Evolutionary conservation across 2,329 filamentous ascomycete species (phyloP).

Genomic region (Chaetothyriales sp.): DNA sequence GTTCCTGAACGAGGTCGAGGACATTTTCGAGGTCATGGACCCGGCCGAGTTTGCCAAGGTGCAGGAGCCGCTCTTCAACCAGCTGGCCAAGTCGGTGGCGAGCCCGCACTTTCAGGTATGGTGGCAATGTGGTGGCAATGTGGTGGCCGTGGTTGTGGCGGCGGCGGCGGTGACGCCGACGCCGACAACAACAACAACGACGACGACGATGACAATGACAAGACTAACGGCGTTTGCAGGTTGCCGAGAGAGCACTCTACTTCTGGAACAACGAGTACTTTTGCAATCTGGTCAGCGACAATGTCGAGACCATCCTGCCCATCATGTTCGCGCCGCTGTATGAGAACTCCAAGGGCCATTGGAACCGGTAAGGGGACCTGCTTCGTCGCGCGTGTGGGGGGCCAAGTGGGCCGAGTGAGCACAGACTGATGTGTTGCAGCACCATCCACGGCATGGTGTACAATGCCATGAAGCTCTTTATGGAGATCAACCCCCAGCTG

Average conservation of each 20-base stretch:
- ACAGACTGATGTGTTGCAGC: slow-evolving; percentile 38
- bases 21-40: slow-evolving; percentile 99
- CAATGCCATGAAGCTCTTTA: slow-evolving; percentile 99
- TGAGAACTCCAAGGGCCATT: slow-evolving; percentile 97
- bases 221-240: slow-evolving; percentile 32
- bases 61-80: slow-evolving; percentile 92
- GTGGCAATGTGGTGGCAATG: neutral
- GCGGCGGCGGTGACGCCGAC: too few species aligned
- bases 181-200: too few species aligned
- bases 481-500: slow-evolving; percentile 97
- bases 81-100: slow-evolving; percentile 92
- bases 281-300: slow-evolving; percentile 97
- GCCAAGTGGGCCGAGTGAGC: neutral
- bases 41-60: slow-evolving; percentile 97
- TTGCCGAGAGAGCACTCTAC: slow-evolving; percentile 90
- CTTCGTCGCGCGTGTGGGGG: slow-evolving; percentile 3
- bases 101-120: slow-evolving; percentile 87
- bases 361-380: slow-evolving; percentile 64
- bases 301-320: slow-evolving; percentile 92
- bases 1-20: slow-evolving; percentile 98
- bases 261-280: slow-evolving; percentile 99
- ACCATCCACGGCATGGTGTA: slow-evolving; percentile 99
- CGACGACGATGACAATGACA: neutral
- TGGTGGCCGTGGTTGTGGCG: too few species aligned
- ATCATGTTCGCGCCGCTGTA: slow-evolving; percentile 99